A percentile compares a stretch with the other conserved stretches of the same genome.
Evolutionary conservation across 192 early-diverging fungal genomes (phyloP).

Genomic region (Backusella macrospora): DNA sequence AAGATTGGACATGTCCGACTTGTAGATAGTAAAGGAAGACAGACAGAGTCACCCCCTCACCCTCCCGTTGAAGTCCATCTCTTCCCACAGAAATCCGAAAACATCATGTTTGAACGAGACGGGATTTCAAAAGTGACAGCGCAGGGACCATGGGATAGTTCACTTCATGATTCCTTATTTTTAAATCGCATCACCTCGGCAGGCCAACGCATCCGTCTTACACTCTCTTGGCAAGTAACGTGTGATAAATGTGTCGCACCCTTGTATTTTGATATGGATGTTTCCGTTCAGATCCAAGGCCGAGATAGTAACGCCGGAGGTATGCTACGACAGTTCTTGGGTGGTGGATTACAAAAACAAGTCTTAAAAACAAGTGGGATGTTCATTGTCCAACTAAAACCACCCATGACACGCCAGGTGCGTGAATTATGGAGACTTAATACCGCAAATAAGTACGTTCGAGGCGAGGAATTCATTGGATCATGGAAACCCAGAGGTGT

Average conservation of each 20-base stretch:
- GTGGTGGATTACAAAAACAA: constrained; percentile 37
- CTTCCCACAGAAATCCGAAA: constrained; percentile 41
- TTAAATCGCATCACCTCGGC: constrained; percentile 63
- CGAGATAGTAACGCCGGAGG: constrained; percentile 42
- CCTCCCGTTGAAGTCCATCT: constrained; percentile 49
- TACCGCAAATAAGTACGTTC: constrained; percentile 70
- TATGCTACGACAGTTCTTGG: constrained; percentile 1
- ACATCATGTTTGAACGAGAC: constrained; percentile 48
- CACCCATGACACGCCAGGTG: constrained; percentile 52
- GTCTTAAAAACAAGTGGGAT: constrained; percentile 52
- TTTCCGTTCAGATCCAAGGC: constrained; percentile 60
- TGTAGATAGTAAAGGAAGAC: constrained; percentile 59
- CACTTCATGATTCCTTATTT: constrained; percentile 66
- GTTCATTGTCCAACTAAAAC: constrained; percentile 64
- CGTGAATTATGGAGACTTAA: constrained; percentile 70
- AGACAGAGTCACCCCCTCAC: constrained; percentile 49
- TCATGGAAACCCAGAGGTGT: constrained; percentile 70
- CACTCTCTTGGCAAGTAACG: constrained; percentile 50
- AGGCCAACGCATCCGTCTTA: constrained; percentile 58
- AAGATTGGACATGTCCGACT: constrained; percentile 50
- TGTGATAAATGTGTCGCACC: constrained; percentile 50
- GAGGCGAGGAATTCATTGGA: constrained; percentile 70
- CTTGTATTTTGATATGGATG: constrained; percentile 60
- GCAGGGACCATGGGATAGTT: constrained; percentile 74
- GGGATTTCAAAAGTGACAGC: constrained; percentile 61